A percentile compares a stretch with the other conserved stretches of the same genome.
Conservation (phyloP, 2,329 filamentous ascomycete species). For the Tolypocladium ophioglossoides region DNA sequence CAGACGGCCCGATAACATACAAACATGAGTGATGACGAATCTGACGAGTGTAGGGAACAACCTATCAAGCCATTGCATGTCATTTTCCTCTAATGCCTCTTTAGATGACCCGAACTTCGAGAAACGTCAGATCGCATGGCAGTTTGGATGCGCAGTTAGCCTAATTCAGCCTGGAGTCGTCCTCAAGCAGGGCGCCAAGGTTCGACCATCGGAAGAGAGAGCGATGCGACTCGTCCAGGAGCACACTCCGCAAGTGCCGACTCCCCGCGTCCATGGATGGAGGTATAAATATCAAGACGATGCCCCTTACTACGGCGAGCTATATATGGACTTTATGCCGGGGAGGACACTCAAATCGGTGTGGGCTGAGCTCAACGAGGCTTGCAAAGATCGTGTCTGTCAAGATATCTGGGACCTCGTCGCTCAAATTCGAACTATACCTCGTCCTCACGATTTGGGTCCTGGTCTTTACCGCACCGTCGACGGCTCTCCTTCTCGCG, state of each 20-base stretch:
- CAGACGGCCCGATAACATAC: not conserved
- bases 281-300: not conserved
- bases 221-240: slow-evolving; percentile 6
- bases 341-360: slow-evolving; percentile 2
- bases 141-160: slow-evolving; percentile 1
- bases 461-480: slow-evolving; percentile 5
- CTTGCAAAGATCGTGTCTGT: slow-evolving; percentile 5
- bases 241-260: slow-evolving; percentile 2
- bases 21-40: not conserved
- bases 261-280: slow-evolving; percentile 2
- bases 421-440: slow-evolving; percentile 4
- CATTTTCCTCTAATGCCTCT: not conserved
- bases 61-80: not conserved
- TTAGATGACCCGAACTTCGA: not conserved
- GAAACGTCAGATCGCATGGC: slow-evolving; percentile 1
- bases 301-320: slow-evolving; percentile 1
- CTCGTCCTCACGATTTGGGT: slow-evolving; percentile 3
- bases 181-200: slow-evolving; percentile 6
- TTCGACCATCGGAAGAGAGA: slow-evolving; percentile 5
- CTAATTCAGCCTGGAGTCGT: slow-evolving; percentile 4
- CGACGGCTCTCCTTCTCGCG: slow-evolving; percentile 4
- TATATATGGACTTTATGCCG: slow-evolving; percentile 4
- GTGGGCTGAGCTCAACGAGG: slow-evolving; percentile 4
- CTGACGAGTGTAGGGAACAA: not conserved
- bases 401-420: slow-evolving; percentile 6